Base-by-base conservation (phyloP, 1,139 yeast species). In the Kodamaea ohmeri region DNA sequence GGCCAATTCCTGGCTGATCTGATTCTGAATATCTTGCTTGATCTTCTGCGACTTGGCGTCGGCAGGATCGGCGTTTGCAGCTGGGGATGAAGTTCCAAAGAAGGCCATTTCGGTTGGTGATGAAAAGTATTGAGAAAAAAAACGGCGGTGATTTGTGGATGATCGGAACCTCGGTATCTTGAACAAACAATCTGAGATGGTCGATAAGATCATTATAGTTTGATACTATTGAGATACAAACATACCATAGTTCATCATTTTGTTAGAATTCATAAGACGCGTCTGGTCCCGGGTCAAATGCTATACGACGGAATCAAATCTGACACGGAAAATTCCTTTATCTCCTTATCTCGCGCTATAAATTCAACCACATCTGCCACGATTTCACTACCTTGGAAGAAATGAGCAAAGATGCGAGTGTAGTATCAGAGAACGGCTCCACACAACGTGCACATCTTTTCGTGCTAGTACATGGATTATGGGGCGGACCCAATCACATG, bases 401-500 rank as follows among this genome's bases (percentile, higher is more conserved):
- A 26, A 30, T 35, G 38, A 29, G 19, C 13, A 21, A 29, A 25
- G 34, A 22, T 9, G 22, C 7, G 20, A 25, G 8, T 12, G 12
- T 25, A 25, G 12, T 15, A 13, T 19, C 32, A 13, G 13, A 7
- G 6, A 24, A 6, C 26, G n/a, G 26, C 26, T 5, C 12, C 6
- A 13, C n/a, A 12, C 30, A 24, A n/a, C 34, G 32, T 21, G 76
- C 76, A 20, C 96, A 88, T 55, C 62, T 89, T 33, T 80, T 87
- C 52, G 84, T 88, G 13, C 63, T 89, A n/a, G 71, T 86, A 25
- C 96, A 89, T 59, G 96, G 96, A 55, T 67, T 90, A 24, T 87
- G 95, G 86, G 97, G 97, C 2, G 80, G 83, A 30, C 84, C 92
- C 4, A 71, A 72, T 33, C 95, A 89, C 56, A 68, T 89, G 76